Conservation (phyloP, 768 basidiomycete genomes). For the Tephrocybe rancida region DNA sequence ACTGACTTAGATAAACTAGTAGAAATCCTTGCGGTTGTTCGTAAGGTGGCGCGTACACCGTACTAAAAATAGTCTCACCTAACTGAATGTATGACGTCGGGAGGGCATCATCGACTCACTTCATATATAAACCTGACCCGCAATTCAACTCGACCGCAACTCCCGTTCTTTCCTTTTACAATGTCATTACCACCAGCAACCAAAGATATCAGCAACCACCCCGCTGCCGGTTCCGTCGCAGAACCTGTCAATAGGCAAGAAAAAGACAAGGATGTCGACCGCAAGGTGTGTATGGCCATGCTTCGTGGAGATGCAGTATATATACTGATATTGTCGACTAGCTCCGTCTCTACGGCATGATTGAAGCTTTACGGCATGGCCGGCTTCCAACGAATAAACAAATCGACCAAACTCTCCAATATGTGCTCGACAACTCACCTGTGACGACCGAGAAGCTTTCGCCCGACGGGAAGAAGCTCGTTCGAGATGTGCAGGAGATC, state of each 20-base stretch:
- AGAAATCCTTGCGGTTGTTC: too few relatives aligned
- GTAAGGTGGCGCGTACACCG: not conserved
- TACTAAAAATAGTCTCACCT: conserved; percentile 1
- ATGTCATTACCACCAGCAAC: conserved; percentile 71
- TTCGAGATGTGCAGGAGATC: conserved; percentile 79
- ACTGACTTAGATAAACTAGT: too few relatives aligned
- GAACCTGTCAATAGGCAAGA: conserved; percentile 60
- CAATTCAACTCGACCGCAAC: not conserved
- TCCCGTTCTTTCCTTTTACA: conserved; percentile 3
- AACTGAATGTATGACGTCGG: conserved; percentile 14
- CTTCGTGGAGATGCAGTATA: not conserved
- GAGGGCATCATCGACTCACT: conserved; percentile 6
- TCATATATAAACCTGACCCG: conserved; percentile 4
- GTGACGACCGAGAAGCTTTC: conserved; percentile 71
- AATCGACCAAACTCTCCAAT: conserved; percentile 72
- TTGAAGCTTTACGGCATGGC: conserved; percentile 80
- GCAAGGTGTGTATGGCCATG: conserved; percentile 54
- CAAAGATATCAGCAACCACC: conserved; percentile 64
- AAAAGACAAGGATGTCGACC: conserved; percentile 76
- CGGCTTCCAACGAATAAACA: conserved; percentile 81
- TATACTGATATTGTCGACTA: conserved; percentile 20
- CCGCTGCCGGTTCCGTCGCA: conserved; percentile 60
- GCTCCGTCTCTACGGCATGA: conserved; percentile 79
- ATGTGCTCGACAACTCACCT: conserved; percentile 60
- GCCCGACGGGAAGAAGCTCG: conserved; percentile 72